Conservation (phyloP, 495 filamentous ascomycete species). For the Talaromyces thailandensis region DNA sequence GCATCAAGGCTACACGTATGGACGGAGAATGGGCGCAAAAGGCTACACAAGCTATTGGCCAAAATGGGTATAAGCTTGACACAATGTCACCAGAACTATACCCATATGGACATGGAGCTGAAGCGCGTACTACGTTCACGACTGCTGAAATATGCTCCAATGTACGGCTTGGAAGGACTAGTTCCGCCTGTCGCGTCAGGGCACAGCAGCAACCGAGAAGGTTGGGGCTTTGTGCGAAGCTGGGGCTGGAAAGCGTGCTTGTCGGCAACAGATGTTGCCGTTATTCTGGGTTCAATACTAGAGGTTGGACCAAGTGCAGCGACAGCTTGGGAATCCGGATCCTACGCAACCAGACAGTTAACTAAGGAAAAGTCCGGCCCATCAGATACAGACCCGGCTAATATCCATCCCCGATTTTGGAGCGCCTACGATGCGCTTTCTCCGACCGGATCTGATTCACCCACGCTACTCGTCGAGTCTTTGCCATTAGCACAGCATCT, state of each 20-base stretch:
- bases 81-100: conserved; percentile 91
- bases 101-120: conserved; percentile 97
- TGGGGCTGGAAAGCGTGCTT: conserved; percentile 98
- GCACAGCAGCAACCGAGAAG: conserved; percentile 51
- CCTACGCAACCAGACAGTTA: conserved; percentile 26
- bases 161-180: conserved; percentile 87
- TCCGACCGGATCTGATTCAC: conserved; percentile 30
- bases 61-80: conserved; percentile 96
- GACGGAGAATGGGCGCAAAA: conserved; percentile 80
- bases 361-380: conserved; percentile 14
- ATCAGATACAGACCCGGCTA: conserved; percentile 27
- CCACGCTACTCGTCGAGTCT: conserved; percentile 48
- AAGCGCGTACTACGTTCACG: conserved; percentile 82
- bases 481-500: conserved; percentile 82
- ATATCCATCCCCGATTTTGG: conserved; percentile 65
- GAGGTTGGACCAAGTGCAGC: conserved; percentile 62
- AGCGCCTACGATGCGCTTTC: conserved; percentile 82
- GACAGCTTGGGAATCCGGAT: conserved; percentile 29
- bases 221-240: conserved; percentile 93
- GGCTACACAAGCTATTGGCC: conserved; percentile 89
- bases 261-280: conserved; percentile 82
- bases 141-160: conserved; percentile 76
- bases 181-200: conserved; percentile 60
- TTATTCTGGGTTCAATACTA: conserved; percentile 81
- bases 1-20: conserved; percentile 87